Evolutionary conservation across 495 filamentous ascomycete species (phyloP), one percentile per base, ranked within the genome.

Genomic region (Lentithecium fluviatile): DNA sequence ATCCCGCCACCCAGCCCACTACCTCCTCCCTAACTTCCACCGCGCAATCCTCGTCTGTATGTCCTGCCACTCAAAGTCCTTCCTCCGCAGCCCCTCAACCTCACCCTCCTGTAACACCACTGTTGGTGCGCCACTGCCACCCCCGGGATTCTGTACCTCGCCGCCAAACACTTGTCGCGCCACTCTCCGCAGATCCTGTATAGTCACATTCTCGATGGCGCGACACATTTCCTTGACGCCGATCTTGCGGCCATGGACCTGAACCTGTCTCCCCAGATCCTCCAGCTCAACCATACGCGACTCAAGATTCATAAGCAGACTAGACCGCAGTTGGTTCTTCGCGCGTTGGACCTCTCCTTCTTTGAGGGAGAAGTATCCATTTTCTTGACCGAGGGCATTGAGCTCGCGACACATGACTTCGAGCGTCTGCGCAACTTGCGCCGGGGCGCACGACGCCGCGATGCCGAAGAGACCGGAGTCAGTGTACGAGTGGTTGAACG

Each of bases 281-380:
- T 99, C 94, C n/a, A 99, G 77, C 74, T 97, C 95, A 12, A 97
- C 90, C 94, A 97, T 97, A 42, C 95, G 83, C 58, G 84, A 89
- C 77, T 99, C 94, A 0, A 99, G 82, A 76, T 99, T 99, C 95
- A 99, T 97, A 38, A 99, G 82, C 23, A 99, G 77, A 40, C 86
- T 88, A 12, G 87, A 91, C 36, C 90, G 82, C 34, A 99, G 84
- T 78, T 97, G 95, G 70, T 99, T 99, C 83, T 99, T 99, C 11
- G 94, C 94, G n/a, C 94, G 85, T 70, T 87, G 85, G 23, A 99
- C 94, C 75, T 97, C 94, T 43, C 77, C 82, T 1, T 81, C 71
- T 64, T 87, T 80, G n/a, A 99, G 80, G 1, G 65, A 56, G 1
- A 43, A 47, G 38, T 58, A 64, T 6, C 67, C 67, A 5, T 51